Evolutionary conservation across 306 rosid species (phyloP).

Genomic region (Cicer arietinum): DNA sequence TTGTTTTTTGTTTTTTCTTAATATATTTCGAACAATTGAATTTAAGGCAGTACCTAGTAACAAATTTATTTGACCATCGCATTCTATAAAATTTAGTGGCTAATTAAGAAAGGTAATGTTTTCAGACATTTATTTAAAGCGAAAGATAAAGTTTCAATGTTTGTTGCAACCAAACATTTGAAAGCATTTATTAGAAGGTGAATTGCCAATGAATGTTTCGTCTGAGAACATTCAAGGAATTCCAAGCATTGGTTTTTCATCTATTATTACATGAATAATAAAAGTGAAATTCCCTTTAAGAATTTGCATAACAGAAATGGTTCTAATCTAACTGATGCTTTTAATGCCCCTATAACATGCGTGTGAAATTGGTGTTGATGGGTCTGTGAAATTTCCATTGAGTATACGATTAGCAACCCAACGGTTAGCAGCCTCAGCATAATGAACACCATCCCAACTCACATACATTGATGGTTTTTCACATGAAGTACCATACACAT

Average conservation of each 20-base stretch:
- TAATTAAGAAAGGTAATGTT: background rate
- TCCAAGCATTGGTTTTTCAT: constrained; percentile 8
- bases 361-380: constrained; percentile 69
- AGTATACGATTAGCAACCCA: constrained; percentile 76
- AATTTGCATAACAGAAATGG: constrained; percentile 18
- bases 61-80: too few relatives aligned
- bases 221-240: constrained; percentile 13
- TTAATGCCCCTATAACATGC: constrained; percentile 67
- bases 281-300: background rate
- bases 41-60: too few relatives aligned
- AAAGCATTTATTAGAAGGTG: constrained; percentile 14
- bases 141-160: background rate
- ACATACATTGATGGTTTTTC: constrained; percentile 56
- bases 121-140: background rate
- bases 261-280: background rate
- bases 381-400: constrained; percentile 67
- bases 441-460: constrained; percentile 96
- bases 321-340: background rate
- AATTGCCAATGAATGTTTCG: constrained; percentile 18
- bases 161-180: constrained; percentile 17
- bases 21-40: too few relatives aligned
- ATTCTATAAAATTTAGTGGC: too few relatives aligned
- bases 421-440: constrained; percentile 81
- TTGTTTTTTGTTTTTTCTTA: too few relatives aligned
- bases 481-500: constrained; percentile 78